A percentile compares a stretch with the other conserved stretches of the same genome.
Evolutionary conservation across 495 filamentous ascomycete genomes (phyloP).

Genomic region (Podospora conica): DNA sequence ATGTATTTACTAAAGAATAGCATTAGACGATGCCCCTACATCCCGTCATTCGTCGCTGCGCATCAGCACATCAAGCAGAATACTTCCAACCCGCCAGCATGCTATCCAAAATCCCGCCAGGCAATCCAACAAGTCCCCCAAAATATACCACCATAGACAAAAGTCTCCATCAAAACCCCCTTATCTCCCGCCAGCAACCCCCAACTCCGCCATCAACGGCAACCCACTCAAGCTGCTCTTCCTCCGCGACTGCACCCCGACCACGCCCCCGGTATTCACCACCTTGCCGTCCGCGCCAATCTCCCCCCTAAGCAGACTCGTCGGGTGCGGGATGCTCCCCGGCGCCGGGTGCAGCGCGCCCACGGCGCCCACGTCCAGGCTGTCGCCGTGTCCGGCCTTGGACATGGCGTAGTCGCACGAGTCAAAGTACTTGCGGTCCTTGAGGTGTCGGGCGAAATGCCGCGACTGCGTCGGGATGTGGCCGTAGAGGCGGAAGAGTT

Average conservation of each 20-base stretch:
- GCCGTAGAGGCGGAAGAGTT: slow-evolving; percentile 79
- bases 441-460: slow-evolving; percentile 84
- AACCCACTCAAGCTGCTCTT: slow-evolving; percentile 1
- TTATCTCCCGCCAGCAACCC: background rate
- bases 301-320: background rate
- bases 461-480: slow-evolving; percentile 88
- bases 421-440: slow-evolving; percentile 98
- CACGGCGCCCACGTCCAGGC: slow-evolving; percentile 78
- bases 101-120: no score
- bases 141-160: background rate
- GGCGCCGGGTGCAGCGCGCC: slow-evolving; percentile 84
- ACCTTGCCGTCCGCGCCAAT: background rate
- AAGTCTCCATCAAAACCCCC: background rate
- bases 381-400: slow-evolving; percentile 87
- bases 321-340: slow-evolving; percentile 81
- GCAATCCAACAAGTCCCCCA: background rate
- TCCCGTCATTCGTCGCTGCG: no score
- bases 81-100: no score
- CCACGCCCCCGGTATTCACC: no score
- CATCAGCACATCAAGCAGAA: no score
- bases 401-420: slow-evolving; percentile 91
- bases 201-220: background rate
- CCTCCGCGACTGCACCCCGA: background rate
- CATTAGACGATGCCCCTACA: no score
- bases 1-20: no score